A percentile compares a stretch with the other conserved stretches of the same genome.
Evolutionary conservation across 805 yeast genomes (phyloP).

Genomic region (Monosporozyma aerobia): DNA sequence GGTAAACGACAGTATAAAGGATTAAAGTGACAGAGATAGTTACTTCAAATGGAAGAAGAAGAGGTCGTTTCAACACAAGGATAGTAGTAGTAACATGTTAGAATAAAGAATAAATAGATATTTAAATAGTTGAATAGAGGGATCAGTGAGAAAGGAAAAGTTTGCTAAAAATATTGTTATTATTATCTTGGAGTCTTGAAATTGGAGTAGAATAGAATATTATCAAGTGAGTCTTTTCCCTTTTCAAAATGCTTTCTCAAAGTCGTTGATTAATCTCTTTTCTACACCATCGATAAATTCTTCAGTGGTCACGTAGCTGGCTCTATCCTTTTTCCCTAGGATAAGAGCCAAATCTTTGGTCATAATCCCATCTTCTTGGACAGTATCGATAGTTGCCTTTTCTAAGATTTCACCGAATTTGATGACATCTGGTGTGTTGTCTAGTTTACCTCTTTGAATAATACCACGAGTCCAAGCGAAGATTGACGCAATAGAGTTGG

Average conservation of each 20-base stretch:
- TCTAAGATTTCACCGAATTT: conserved; percentile 73
- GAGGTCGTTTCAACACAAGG: too few species aligned
- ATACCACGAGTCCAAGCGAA: conserved; percentile 96
- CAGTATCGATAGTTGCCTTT: conserved; percentile 79
- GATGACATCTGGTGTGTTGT: conserved; percentile 75
- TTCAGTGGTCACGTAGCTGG: conserved; percentile 79
- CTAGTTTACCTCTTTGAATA: conserved; percentile 85
- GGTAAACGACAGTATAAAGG: background rate
- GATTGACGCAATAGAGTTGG: conserved; percentile 94
- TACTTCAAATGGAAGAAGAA: background rate
- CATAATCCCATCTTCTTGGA: conserved; percentile 76
- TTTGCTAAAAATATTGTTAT: too few species aligned
- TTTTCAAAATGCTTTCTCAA: background rate
- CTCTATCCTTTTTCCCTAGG: conserved; percentile 75
- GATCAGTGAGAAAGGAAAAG: too few species aligned
- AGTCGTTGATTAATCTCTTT: conserved; percentile 39
- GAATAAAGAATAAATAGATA: background rate
- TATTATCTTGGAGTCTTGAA: too few species aligned
- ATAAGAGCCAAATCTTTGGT: conserved; percentile 93
- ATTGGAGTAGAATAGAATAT: background rate
- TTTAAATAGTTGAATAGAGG: background rate
- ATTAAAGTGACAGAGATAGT: background rate
- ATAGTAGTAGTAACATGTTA: too few species aligned
- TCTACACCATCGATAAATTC: conserved; percentile 84
- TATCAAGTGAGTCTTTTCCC: background rate